Base-by-base conservation (phyloP, 352 stramenopile species). In the Globisporangium yorkense region DNA sequence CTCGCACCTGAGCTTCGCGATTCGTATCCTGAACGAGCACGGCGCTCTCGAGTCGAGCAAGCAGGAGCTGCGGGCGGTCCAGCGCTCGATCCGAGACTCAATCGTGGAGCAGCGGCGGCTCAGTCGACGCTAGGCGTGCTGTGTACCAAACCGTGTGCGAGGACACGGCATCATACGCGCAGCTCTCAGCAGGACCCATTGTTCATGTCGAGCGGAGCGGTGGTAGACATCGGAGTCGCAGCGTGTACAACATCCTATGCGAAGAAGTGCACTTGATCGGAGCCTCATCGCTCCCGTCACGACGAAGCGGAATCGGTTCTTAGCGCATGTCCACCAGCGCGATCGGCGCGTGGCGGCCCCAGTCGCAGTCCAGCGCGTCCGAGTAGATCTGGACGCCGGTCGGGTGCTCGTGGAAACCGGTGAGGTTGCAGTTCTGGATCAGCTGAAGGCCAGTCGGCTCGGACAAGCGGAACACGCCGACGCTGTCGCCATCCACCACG, bases 381-480 rank as follows among this genome's bases (percentile, higher is more conserved):
- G 84, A 93, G 63, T 93, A 93, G 59, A 93, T 86, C 57, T 88
- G 59, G 40, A 91, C 67, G 37, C 87, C 65, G 39, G 67, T 80
- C 21, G 86, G 87, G 50, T 96, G 88, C 20, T 79, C 72, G 64
- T 96, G 88, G 63, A 96, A 96, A 29, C 88, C 88, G 21, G 78
- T 80, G 62, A 96, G 67, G 45, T 67, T 82, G 71, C 88, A 96
- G 56, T 93, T 87, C 68, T 95, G 88, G 65, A 96, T 96, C 52
- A 96, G 56, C 58, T 94, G 77, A 46, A 96, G 63, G 20, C 88
- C 88, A 29, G 67, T 63, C 15, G 88, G 88, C 54, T 92, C 70
- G 3, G 76, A 90, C 45, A 96, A 57, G 5, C 86, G 81, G 63
- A 96, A 96, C 3, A 96, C 75, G 6, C 88, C 88, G 43, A 96